Base-by-base conservation (phyloP, 1,284 basidiomycete species). In the Trichosporon asahii region DNA sequence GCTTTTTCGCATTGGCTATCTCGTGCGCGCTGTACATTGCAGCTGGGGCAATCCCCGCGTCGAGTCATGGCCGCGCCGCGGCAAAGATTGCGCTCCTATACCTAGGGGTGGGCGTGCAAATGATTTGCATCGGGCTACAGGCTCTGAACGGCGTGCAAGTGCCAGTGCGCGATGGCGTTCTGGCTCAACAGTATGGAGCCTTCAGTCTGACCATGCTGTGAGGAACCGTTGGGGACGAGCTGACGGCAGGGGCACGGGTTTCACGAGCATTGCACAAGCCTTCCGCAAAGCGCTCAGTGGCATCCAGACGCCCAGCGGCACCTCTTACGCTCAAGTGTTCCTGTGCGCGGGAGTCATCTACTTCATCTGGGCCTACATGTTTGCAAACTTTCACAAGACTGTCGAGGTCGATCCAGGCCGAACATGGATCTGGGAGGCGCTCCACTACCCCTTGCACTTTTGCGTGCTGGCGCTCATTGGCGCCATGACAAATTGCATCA, bases 191-290 rank as follows among this genome's bases (percentile, higher is more conserved):
- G 35, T 79, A 78, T 64, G 78, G 77, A 12, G 74, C 75, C 4
- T 75, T 79, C 29, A 77, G 75, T 2, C 65, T 80, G 60, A 77
- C 78, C 46, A 75, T 79, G n/a, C 57, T 79, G 78, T 80, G 60
- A 66, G 77, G 55, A 2, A 21, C 7, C 3, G 18, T 9, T 49
- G 21, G 27, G 74, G 74, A 66, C n/a, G 2, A 31, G 55, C 64
- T 65, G 27, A 69, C 35, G 23, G 6, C 53, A 69, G 64, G 3
- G 69, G 69, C 3, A 35, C 64, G 3, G 69, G 69, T 18, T 67
- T 70, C 40, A n/a, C 49, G 2, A 31, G 65, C 33, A 27, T 78
- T 33, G 72, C 69, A 1, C 44, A 70, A n/a, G 68, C 75, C 0
- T 77, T 78, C 67, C 75, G 69, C 35, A 31, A 44, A 12, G 75